Evolutionary conservation across 306 rosid species (phyloP).

Genomic region (Vicia sativa): DNA sequence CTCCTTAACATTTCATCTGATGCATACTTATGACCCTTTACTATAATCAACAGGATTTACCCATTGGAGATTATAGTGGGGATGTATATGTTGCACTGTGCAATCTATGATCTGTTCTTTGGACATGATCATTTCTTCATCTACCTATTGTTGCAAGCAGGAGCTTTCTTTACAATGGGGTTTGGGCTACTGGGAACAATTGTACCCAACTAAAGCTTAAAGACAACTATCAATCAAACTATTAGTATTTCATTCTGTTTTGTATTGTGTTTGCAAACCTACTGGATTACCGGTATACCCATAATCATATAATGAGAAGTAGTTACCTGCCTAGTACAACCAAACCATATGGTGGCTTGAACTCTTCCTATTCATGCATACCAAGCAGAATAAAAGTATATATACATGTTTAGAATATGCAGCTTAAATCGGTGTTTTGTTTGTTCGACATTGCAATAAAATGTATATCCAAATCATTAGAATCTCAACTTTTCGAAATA

Average conservation of each 20-base stretch:
- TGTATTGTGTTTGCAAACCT: conserved; percentile 36
- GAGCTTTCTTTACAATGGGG: conserved; percentile 63
- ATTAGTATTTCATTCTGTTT: conserved; percentile 10
- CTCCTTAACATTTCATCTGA: conserved; percentile 23
- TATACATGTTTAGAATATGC: conserved; percentile 21
- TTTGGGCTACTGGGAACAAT: conserved; percentile 59
- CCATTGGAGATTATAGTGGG: conserved; percentile 66
- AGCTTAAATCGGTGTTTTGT: conserved; percentile 26
- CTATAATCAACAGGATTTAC: conserved; percentile 49
- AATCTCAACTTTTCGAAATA: conserved; percentile 18
- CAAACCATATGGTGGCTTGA: conserved; percentile 29
- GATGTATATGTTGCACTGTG: conserved; percentile 63
- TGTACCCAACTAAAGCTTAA: conserved; percentile 45
- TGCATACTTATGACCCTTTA: conserved; percentile 19
- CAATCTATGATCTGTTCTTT: conserved; percentile 51
- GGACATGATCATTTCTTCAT: conserved; percentile 56
- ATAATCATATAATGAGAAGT: conserved; percentile 14
- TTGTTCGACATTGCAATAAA: conserved; percentile 4
- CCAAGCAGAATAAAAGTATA: conserved; percentile 30
- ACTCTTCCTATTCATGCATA: conserved; percentile 21
- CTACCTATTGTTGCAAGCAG: conserved; percentile 61
- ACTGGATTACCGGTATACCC: conserved; percentile 15
- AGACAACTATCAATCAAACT: conserved; percentile 11
- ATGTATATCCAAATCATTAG: conserved; percentile 8
- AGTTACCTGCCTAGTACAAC: conserved; percentile 32